These are phyloP conservation scores for Sechiopsis laciniata DNA, from an alignment of 306 rosid genomes.

Conservation along the genomic window DNA sequence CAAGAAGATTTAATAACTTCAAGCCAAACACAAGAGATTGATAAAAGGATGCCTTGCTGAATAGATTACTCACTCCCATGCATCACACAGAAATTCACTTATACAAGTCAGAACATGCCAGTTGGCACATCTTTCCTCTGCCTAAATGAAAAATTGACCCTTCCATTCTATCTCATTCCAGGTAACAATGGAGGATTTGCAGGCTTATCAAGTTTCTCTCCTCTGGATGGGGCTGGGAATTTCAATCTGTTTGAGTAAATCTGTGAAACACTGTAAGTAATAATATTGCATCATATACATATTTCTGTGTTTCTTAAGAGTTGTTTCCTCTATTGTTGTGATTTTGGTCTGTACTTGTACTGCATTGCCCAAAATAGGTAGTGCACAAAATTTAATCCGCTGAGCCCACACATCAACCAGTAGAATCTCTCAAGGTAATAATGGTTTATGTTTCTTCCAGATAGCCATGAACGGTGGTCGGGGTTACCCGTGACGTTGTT, in stretches of 20 bases:
- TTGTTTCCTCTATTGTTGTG: slow-evolving; percentile 17
- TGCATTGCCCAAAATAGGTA: slow-evolving; percentile 67
- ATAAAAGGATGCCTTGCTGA: not conserved
- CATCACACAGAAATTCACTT: slow-evolving; percentile 8
- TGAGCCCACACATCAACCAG: slow-evolving; percentile 85
- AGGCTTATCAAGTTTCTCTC: not conserved
- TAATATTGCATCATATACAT: slow-evolving; percentile 4
- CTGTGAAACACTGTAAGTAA: not conserved
- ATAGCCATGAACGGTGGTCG: slow-evolving; percentile 52
- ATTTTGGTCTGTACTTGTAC: slow-evolving; percentile 60
- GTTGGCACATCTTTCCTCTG: not conserved
- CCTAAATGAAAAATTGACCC: too few species aligned
- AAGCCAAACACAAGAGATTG: not conserved
- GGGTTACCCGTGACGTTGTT: slow-evolving; percentile 46
- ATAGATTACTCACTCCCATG: not conserved
- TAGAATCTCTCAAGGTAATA: slow-evolving; percentile 72
- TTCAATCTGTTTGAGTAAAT: slow-evolving; percentile 1
- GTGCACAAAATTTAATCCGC: slow-evolving; percentile 71
- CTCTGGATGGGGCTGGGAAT: not conserved
- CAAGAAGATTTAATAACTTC: not conserved
- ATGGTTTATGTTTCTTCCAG: slow-evolving; percentile 56
- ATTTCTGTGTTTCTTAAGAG: not conserved
- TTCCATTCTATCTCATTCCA: too few species aligned
- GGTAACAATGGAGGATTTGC: too few species aligned
- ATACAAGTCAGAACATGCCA: slow-evolving; percentile 2